phyloP scores from a whole-genome alignment of 192 early-diverging fungal genomes.

The Entophlyctis helioformis region DNA sequence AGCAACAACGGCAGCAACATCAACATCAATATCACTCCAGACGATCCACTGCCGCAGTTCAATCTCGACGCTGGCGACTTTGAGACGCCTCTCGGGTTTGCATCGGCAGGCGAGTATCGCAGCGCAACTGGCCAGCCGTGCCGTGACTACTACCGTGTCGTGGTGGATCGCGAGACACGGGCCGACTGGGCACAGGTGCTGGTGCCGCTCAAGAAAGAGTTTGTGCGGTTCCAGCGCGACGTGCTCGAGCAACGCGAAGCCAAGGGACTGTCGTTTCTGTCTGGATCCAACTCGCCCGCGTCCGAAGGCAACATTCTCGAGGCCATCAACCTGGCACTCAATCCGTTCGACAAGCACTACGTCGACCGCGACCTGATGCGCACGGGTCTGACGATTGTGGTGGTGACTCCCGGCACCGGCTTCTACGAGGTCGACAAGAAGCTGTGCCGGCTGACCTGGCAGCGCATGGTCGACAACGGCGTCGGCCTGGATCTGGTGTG shows the following conservation, averaged over 20 bases:
- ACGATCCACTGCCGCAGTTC: too few species aligned
- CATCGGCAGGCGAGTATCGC: too few species aligned
- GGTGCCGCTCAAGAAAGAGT: constrained; percentile 57
- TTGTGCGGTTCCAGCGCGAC: constrained; percentile 59
- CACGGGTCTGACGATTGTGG: constrained; percentile 78
- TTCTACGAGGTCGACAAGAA: constrained; percentile 79
- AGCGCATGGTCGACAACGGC: constrained; percentile 87
- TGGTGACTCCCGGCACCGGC: constrained; percentile 83
- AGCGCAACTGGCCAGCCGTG: constrained; percentile 49
- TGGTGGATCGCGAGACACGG: constrained; percentile 82
- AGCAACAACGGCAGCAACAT: background rate
- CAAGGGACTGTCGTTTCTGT: constrained; percentile 36
- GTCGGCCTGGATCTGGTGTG: constrained; percentile 88
- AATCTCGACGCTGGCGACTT: too few species aligned
- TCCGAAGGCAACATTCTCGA: constrained; percentile 91
- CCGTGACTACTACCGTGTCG: constrained; percentile 90
- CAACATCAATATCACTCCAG: background rate
- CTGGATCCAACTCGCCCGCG: constrained; percentile 70
- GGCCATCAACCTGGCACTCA: constrained; percentile 91
- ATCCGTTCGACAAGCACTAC: constrained; percentile 87
- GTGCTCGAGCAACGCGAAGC: constrained; percentile 43
- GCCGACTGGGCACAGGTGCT: constrained; percentile 55
- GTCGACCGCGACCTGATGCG: constrained; percentile 87
- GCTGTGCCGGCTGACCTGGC: constrained; percentile 80
- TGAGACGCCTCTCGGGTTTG: too few species aligned